These are phyloP conservation scores for Dryas integrifolia DNA, from an alignment of 331 rosid species.

Conservation along the genomic window DNA sequence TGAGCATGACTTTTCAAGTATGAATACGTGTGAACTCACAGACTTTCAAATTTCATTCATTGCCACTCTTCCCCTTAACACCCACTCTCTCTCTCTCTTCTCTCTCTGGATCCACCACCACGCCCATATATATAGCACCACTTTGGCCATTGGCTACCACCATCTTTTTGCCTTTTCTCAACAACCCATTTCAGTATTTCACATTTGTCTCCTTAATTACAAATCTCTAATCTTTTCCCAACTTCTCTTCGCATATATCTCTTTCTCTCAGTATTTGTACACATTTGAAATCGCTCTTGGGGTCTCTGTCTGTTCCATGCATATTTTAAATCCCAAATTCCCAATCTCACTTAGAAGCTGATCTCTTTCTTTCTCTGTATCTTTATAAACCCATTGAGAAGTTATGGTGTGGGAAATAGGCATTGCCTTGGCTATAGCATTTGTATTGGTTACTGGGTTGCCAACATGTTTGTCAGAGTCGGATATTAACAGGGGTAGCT, in stretches of 20 bases:
- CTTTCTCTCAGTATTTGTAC: not conserved
- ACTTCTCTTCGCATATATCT: not conserved
- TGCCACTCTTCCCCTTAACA: not conserved
- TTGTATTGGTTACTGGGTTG: conserved; percentile 26
- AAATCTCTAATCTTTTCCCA: not conserved
- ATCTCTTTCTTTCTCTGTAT: not conserved
- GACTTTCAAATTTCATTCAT: not conserved
- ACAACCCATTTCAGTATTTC: not conserved
- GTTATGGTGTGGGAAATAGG: conserved; percentile 39
- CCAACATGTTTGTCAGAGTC: conserved; percentile 42
- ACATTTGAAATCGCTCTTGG: not conserved
- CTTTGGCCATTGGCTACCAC: not conserved
- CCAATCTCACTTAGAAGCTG: not conserved
- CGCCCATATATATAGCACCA: not conserved
- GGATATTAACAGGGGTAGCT: conserved; percentile 45
- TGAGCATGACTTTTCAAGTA: not conserved
- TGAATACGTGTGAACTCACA: conserved; percentile 4
- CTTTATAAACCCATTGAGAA: not conserved
- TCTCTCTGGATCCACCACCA: not conserved
- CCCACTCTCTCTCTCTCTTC: not conserved
- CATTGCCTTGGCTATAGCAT: conserved; percentile 17
- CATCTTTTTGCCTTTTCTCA: not conserved
- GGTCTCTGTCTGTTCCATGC: not conserved
- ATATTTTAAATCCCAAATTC: not conserved
- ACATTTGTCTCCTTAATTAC: not conserved